Base-by-base conservation (phyloP, 2,329 filamentous ascomycete genomes). In the Chrysoporthe austroafricana region DNA sequence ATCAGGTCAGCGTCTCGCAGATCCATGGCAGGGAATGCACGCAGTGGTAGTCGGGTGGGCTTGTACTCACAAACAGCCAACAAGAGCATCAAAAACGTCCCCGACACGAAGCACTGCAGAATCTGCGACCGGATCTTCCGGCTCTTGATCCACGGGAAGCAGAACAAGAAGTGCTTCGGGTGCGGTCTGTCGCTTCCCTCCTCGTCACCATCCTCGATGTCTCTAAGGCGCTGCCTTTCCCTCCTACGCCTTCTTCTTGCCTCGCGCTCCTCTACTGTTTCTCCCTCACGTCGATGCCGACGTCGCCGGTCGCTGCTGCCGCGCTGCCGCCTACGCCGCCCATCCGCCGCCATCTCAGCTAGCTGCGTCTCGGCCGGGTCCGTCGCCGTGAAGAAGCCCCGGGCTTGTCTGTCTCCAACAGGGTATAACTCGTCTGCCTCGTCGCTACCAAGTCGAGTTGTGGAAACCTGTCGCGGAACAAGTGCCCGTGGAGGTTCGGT, bases 71-170 rank as follows among this genome's bases (percentile, higher is more conserved):
- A 94, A 46, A 91, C 82, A 63, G 85, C 79, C 54, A 93, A 75
- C 59, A 91, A 81, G 42, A 85, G 74, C 5, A 85, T 75, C 11
- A 92, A 77, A 66, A 92, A 86, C 6, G 85, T 70, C 1, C 90
- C 91, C 6, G 91, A 91, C 7, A 92, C 84, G 34, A 91, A 82
- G 74, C 86, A 90, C 43, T 84, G 84, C 66, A 90, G 73, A 50
- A 90, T 82, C 71, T 88, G 86, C 48, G 80, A 77, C 48, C 87
- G 83, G 68, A 87, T 80, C 63, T 80, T 82, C 60, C 78, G 78
- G 54, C 87, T 88, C 73, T 82, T 82, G 63, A 89, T 76, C 78
- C 83, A 84, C 3, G 87, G 85, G 66, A 87, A 82, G 73, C 85
- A 88, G 66, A 83, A 83, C 4, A 88, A 71, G 67, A 87, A 87